Percentiles rank a stretch among this genome's conserved stretches.
Conservation (phyloP, 2,329 filamentous ascomycete species). For the Claviceps arundinis region DNA sequence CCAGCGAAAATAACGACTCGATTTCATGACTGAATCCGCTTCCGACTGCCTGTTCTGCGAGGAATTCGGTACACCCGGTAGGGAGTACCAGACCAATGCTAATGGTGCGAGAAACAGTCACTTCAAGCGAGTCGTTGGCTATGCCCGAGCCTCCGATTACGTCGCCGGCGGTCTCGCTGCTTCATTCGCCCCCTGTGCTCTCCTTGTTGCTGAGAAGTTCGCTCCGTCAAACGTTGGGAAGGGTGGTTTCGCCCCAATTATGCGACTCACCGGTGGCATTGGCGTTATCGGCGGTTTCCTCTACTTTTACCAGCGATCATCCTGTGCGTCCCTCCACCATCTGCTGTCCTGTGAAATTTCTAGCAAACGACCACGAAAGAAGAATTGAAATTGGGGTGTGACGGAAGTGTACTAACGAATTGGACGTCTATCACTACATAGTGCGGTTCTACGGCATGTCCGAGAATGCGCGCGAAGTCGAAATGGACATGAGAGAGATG, state of each 20-base stretch:
- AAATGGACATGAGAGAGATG: slow-evolving; percentile 98
- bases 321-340: slow-evolving; percentile 43
- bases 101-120: slow-evolving; percentile 45
- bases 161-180: slow-evolving; percentile 53
- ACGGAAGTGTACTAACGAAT: not conserved
- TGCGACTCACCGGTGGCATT: slow-evolving; percentile 65
- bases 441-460: slow-evolving; percentile 92
- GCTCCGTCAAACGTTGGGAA: slow-evolving; percentile 75
- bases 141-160: slow-evolving; percentile 80
- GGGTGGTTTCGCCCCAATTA: slow-evolving; percentile 67
- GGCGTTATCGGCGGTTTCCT: slow-evolving; percentile 69
- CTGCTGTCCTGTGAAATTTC: too few species aligned
- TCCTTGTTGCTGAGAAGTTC: slow-evolving; percentile 70
- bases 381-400: not conserved
- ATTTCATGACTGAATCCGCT: too few species aligned
- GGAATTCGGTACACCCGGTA: too few species aligned
- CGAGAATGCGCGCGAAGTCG: slow-evolving; percentile 82
- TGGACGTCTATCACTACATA: slow-evolving; percentile 22
- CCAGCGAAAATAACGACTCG: too few species aligned
- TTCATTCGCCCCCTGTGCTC: slow-evolving; percentile 57
- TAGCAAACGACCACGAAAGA: not conserved
- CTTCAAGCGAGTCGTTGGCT: slow-evolving; percentile 76
- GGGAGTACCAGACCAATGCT: slow-evolving; percentile 4
- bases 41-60: too few species aligned
- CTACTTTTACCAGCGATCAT: slow-evolving; percentile 72